Evolutionary conservation across 2,329 filamentous ascomycete genomes (phyloP).

Genomic region (Fusarium pseudograminearum): DNA sequence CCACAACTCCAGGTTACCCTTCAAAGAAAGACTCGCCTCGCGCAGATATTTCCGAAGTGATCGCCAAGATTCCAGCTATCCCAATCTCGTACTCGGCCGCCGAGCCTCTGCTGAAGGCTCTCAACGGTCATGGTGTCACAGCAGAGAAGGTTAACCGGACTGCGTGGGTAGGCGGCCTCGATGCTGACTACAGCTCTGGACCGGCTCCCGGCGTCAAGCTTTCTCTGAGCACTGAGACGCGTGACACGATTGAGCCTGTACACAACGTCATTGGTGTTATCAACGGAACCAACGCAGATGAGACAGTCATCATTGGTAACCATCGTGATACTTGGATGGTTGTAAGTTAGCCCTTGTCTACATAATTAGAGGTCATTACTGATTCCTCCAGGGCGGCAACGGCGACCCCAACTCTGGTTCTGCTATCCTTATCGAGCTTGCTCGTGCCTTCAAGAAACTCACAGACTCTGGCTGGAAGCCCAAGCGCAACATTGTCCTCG

Average conservation of each 20-base stretch:
- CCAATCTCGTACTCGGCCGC: conserved; percentile 84
- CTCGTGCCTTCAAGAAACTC: conserved; percentile 77
- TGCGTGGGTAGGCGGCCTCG: conserved; percentile 67
- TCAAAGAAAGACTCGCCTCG: conserved; percentile 79
- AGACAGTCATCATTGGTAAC: conserved; percentile 80
- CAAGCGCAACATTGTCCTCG: conserved; percentile 77
- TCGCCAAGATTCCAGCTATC: conserved; percentile 82
- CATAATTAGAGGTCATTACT: not conserved
- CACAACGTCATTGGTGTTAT: conserved; percentile 86
- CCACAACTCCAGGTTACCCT: conserved; percentile 85
- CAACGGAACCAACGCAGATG: conserved; percentile 80
- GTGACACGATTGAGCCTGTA: conserved; percentile 75
- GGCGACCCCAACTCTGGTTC: conserved; percentile 86
- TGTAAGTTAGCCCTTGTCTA: conserved; percentile 13
- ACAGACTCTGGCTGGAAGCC: conserved; percentile 83
- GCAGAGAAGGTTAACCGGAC: conserved; percentile 72
- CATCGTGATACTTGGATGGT: conserved; percentile 71
- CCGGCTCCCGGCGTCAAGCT: conserved; percentile 68
- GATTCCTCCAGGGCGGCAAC: conserved; percentile 71
- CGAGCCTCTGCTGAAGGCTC: conserved; percentile 78
- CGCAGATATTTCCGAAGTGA: conserved; percentile 69
- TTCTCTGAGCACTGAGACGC: conserved; percentile 75
- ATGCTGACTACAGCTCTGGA: conserved; percentile 58
- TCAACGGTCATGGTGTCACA: conserved; percentile 80
- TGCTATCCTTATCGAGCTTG: conserved; percentile 80